Base-by-base conservation (phyloP, 2,329 filamentous ascomycete species). In the Fusarium hainanense region DNA sequence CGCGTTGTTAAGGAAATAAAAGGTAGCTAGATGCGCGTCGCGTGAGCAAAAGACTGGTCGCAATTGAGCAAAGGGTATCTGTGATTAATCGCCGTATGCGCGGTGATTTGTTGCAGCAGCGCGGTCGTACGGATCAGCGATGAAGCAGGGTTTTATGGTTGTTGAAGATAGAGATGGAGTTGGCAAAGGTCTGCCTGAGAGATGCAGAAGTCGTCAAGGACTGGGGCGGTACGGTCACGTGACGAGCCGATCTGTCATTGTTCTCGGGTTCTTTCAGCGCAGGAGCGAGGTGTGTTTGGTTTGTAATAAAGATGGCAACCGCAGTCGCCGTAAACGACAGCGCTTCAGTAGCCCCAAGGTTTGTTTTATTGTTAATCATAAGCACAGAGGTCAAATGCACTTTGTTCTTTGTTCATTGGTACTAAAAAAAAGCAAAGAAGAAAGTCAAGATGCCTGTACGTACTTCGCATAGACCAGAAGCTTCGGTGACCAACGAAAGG, bases 201-300 rank as follows among this genome's bases (percentile, higher is more conserved):
- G 65, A 75, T 62, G 61, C 58, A 75, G 70, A 68, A 69, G 72
- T 70, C 58, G 60, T 67, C 68, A 74, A 75, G 25, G 74, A 74
- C 75, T 77, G 74, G 76, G 74, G 74, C 44, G 25, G 10, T 4
- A 13, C 1, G 7, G 44, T 78, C 76, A 78, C 76, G 76, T 78
- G 76, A 77, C 20, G 5, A 2, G 32, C 1, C 25, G n/a, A 40
- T 43, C 42, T 25, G 54, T 48, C 61, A 60, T 72, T 66, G 68
- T 67, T 54, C 42, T 21, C 37, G 23, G 18, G 58, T 56, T 51
- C 28, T 23, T 48, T 43, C 30, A 60, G 23, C 21, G n/a, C 43
- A 55, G 20, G 30, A 48, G 18, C 13, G 20, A 37, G 21, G 8
- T 37, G 28, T 47, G 43, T 51, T 54, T 58, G 40, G 49, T 70